Conservation (phyloP, 2,329 filamentous ascomycete species). For the Penicillium sclerotigenum region DNA sequence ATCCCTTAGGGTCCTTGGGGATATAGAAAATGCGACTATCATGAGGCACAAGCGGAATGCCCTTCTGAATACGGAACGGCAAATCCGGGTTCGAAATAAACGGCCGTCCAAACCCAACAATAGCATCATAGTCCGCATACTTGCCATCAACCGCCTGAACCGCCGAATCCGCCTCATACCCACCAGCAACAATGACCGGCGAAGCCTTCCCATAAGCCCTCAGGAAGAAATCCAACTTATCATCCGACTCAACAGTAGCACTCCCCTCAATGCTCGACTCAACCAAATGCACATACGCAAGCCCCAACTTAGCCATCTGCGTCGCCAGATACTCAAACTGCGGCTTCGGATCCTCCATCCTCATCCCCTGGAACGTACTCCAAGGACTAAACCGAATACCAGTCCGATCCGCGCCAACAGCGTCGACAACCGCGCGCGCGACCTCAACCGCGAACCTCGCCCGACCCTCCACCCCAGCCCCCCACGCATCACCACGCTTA, state of each 20-base stretch:
- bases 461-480: constrained; percentile 51
- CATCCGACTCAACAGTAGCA: constrained; percentile 33
- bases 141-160: constrained; percentile 34
- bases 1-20: constrained; percentile 37
- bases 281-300: constrained; percentile 62
- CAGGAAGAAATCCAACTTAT: constrained; percentile 45
- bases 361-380: constrained; percentile 47
- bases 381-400: constrained; percentile 50
- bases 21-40: constrained; percentile 44
- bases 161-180: constrained; percentile 43
- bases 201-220: constrained; percentile 40
- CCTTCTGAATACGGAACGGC: constrained; percentile 41
- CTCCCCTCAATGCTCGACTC: constrained; percentile 51
- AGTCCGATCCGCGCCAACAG: constrained; percentile 46
- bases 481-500: constrained; percentile 49
- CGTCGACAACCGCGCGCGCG: constrained; percentile 42
- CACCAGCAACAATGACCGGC: constrained; percentile 53
- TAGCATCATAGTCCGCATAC: constrained; percentile 30
- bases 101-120: constrained; percentile 43
- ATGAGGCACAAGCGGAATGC: constrained; percentile 39
- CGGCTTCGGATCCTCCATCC: constrained; percentile 59
- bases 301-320: constrained; percentile 50
- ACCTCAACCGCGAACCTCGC: constrained; percentile 56
- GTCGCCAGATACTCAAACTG: constrained; percentile 60
- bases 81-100: constrained; percentile 49